Evolutionary conservation across 129 eudicot species (phyloP).

Genomic region (Lactuca sativa): DNA sequence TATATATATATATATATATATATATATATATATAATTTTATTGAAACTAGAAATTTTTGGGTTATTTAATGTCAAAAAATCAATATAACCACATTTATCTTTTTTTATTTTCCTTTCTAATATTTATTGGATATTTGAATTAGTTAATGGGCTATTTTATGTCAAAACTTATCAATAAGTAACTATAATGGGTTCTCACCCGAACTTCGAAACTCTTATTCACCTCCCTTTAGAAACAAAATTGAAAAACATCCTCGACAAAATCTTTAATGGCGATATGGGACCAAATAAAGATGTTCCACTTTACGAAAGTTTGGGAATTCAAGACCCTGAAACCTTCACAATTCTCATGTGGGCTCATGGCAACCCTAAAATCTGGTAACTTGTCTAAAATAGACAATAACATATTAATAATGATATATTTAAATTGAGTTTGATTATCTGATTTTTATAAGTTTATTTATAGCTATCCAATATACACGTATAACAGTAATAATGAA

Average conservation of each 20-base stretch:
- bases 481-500: slow-evolving; percentile 32
- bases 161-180: too few species aligned
- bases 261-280: slow-evolving; percentile 62
- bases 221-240: slow-evolving; percentile 69
- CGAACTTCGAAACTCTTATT: slow-evolving; percentile 45
- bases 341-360: slow-evolving; percentile 51
- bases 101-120: too few species aligned
- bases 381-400: neutral
- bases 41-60: too few species aligned
- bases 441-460: neutral
- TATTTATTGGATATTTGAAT: too few species aligned
- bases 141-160: slow-evolving; percentile 51
- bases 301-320: slow-evolving; percentile 67
- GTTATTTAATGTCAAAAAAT: too few species aligned
- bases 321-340: slow-evolving; percentile 45
- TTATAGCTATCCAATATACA: neutral
- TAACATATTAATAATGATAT: too few species aligned
- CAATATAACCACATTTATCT: too few species aligned
- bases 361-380: slow-evolving; percentile 58
- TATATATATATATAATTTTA: too few species aligned
- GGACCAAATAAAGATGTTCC: slow-evolving; percentile 62
- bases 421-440: neutral
- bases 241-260: slow-evolving; percentile 46
- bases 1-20: too few species aligned
- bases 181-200: slow-evolving; percentile 40